phyloP scores from a whole-genome alignment of 139 green algal genomes.

The Pseudopediastrum boryanum region DNA sequence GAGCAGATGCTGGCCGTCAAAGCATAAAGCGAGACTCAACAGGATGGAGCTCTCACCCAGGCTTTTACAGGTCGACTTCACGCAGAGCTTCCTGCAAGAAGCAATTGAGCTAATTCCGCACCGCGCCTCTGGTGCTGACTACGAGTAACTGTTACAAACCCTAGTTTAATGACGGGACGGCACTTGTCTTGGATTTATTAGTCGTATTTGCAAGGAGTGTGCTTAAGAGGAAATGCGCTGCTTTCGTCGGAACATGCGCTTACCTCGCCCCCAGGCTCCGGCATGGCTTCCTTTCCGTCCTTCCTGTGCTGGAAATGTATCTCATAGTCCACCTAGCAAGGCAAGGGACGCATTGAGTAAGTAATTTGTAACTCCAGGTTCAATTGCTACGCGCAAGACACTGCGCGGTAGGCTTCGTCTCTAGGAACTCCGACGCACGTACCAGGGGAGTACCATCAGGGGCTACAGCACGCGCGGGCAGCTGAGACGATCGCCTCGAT shows the following conservation, averaged over 20 bases:
- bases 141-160: slow-evolving; percentile 8
- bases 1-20: too few species aligned
- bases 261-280: slow-evolving; percentile 41
- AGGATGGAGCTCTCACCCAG: too few species aligned
- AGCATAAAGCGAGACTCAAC: too few species aligned
- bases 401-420: neutral
- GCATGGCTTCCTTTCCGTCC: slow-evolving; percentile 61
- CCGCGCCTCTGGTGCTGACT: neutral
- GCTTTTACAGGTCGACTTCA: too few species aligned
- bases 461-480: slow-evolving; percentile 32
- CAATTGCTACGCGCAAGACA: neutral
- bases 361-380: neutral
- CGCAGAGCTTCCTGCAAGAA: too few species aligned
- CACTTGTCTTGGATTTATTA: too few species aligned
- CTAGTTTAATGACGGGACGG: neutral
- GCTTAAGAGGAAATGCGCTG: too few species aligned
- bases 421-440: neutral
- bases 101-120: neutral
- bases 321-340: slow-evolving; percentile 71
- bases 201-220: too few species aligned
- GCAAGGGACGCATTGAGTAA: neutral
- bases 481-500: neutral
- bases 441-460: slow-evolving; percentile 38
- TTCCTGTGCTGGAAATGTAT: slow-evolving; percentile 65
- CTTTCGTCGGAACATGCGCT: neutral